phyloP scores from a whole-genome alignment of 2,329 filamentous ascomycete species.

The Lomentospora prolificans region DNA sequence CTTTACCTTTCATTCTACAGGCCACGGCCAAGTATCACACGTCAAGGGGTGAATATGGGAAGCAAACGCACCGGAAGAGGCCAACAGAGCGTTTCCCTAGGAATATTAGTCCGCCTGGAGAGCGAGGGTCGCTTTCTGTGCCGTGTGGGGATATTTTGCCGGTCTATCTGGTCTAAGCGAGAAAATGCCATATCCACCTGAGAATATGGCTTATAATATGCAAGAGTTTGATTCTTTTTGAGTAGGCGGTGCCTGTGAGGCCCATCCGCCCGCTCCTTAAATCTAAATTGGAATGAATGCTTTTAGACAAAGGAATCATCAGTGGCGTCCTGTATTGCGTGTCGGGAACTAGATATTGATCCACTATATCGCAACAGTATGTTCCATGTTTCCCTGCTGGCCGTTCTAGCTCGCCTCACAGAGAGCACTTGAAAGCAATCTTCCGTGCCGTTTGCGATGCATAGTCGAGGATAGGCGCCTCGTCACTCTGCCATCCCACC shows the following conservation, averaged over 20 bases:
- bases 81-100: background rate
- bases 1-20: too few relatives aligned
- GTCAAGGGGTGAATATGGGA: background rate
- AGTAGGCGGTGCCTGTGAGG: background rate
- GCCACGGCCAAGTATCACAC: too few relatives aligned
- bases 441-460: too few relatives aligned
- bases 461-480: too few relatives aligned
- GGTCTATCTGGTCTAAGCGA: background rate
- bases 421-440: too few relatives aligned
- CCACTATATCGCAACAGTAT: too few relatives aligned
- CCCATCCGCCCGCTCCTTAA: background rate
- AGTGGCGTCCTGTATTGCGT: background rate
- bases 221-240: background rate
- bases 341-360: background rate
- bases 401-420: too few relatives aligned
- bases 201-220: background rate
- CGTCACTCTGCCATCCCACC: too few relatives aligned
- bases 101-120: background rate
- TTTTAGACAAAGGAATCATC: background rate
- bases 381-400: too few relatives aligned
- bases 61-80: too few relatives aligned
- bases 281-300: background rate
- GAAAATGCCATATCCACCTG: background rate
- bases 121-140: background rate
- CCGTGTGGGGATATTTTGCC: background rate